Evolutionary conservation across 2,329 filamentous ascomycete genomes (phyloP), one percentile per base, ranked within the genome.

Genomic region (Graphiopsis chlorocephala): DNA sequence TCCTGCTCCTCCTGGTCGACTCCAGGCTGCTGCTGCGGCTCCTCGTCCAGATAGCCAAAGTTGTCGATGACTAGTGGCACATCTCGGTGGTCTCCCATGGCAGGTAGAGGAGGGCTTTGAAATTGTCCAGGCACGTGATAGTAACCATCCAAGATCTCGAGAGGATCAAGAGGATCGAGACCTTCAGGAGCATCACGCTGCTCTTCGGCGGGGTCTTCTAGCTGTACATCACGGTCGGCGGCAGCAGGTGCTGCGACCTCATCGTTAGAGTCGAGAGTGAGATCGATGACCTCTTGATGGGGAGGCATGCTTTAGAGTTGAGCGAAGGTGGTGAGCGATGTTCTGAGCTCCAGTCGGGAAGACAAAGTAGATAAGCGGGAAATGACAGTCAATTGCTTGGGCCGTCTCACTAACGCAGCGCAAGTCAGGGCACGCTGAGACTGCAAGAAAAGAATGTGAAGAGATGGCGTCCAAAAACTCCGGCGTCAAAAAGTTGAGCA

Each of bases 201-300:
- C 52, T 33, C 23, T 14, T 50, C 28, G 12, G 20, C 8, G 12
- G 8, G 8, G 7, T 28, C 17, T 11, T 31, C 14, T 35, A 52
- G 28, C n/a, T 48, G 42, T n/a, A 28, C 31, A 47, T 23, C 33
- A 29, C 35, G 38, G 10, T n/a, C 31, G 31, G 5, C 29, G 26
- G 25, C 45, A 6, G 12, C 25, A 25, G 45, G 55, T 45, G 23
- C 42, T 35, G 64, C 48, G 11, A 33, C 65, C 29, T 65, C 66
- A 53, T 72, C 69, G 7, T 69, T 66, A 17, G 68, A 65, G 38
- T 71, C 70, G 65, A 67, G 68, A 29, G 68, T 50, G 7, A 73
- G 67, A 57, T 73, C 69, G 61, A 73, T 69, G 35, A 73, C 64
- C 17, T 65, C 65, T 23, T 61, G 62, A 11, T 50, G 57, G 28